Percentiles rank a stretch among this genome's conserved stretches.
Evolutionary conservation across 1,139 yeast genomes (phyloP).

Genomic region (Scheffersomyces insectosa): DNA sequence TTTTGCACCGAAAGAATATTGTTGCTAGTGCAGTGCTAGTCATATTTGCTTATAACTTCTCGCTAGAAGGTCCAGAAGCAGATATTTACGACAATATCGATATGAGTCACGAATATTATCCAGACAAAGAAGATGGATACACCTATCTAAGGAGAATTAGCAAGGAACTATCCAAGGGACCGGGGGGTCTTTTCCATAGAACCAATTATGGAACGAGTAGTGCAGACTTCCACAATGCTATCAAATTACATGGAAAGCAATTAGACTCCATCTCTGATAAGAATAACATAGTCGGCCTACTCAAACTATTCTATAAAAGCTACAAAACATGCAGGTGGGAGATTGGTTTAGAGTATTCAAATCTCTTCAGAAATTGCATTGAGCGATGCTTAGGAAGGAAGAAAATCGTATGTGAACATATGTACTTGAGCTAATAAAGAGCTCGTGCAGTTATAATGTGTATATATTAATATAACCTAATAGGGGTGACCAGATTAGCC

Average conservation of each 20-base stretch:
- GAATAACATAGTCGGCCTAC: slow-evolving; percentile 53
- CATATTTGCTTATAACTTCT: slow-evolving; percentile 59
- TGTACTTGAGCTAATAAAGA: slow-evolving; percentile 31
- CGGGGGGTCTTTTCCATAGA: slow-evolving; percentile 22
- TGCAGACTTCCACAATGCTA: slow-evolving; percentile 5
- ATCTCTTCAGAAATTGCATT: slow-evolving; percentile 54
- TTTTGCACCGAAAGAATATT: slow-evolving; percentile 56
- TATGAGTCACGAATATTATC: slow-evolving; percentile 15
- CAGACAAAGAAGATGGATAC: slow-evolving; percentile 39
- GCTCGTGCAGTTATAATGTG: not conserved
- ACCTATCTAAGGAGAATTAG: slow-evolving; percentile 36
- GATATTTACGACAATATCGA: slow-evolving; percentile 20
- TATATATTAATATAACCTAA: no score
- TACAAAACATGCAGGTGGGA: slow-evolving; percentile 52
- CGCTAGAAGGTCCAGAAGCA: slow-evolving; percentile 57
- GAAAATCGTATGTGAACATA: slow-evolving; percentile 48
- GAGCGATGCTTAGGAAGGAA: slow-evolving; percentile 54
- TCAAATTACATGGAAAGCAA: slow-evolving; percentile 6
- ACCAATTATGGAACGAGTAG: slow-evolving; percentile 1
- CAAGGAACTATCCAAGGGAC: slow-evolving; percentile 26
- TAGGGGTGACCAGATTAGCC: no score
- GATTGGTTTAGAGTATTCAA: slow-evolving; percentile 56
- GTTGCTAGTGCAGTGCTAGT: slow-evolving; percentile 53
- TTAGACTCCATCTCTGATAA: slow-evolving; percentile 28
- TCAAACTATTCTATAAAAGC: slow-evolving; percentile 36